A percentile compares a stretch with the other conserved stretches of the same genome.
These are phyloP conservation scores for Nasturtium officinale DNA, from an alignment of 345 rosid genomes.

Conservation along the genomic window DNA sequence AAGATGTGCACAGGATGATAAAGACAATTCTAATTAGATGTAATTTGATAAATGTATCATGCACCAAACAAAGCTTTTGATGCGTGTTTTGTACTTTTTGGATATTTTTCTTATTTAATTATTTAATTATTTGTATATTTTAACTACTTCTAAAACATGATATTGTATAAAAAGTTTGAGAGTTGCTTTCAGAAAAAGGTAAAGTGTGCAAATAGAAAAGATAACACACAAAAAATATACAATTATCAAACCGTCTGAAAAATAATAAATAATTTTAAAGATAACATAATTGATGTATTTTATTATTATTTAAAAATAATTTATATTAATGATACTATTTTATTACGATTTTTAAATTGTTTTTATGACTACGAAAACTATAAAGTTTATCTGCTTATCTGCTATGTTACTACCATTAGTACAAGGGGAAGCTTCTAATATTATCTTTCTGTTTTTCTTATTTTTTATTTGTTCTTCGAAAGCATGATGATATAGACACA, in stretches of 20 bases:
- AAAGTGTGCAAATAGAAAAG: slow-evolving; percentile 23
- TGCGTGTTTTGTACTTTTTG: slow-evolving; percentile 37
- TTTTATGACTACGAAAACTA: slow-evolving; percentile 5
- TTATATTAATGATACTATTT: background rate
- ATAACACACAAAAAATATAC: background rate
- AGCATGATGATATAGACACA: slow-evolving; percentile 31
- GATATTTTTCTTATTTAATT: background rate
- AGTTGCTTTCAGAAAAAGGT: slow-evolving; percentile 20
- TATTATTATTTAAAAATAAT: background rate
- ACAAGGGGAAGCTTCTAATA: slow-evolving; percentile 30
- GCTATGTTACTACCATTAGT: background rate
- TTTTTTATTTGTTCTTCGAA: slow-evolving; percentile 12
- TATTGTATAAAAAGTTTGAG: slow-evolving; percentile 10
- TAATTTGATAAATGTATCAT: slow-evolving; percentile 34
- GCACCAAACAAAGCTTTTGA: slow-evolving; percentile 37
- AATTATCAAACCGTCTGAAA: background rate
- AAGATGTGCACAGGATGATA: slow-evolving; percentile 8
- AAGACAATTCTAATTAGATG: background rate
- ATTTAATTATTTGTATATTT: background rate
- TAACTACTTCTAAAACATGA: background rate
- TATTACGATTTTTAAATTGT: background rate
- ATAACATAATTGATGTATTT: background rate
- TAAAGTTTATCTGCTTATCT: no score
- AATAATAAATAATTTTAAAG: background rate
- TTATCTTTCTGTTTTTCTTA: slow-evolving; percentile 1